Evolutionary conservation across 2,329 filamentous ascomycete species (phyloP), one percentile per base, ranked within the genome.

Genomic region (Paraphoma sp.): DNA sequence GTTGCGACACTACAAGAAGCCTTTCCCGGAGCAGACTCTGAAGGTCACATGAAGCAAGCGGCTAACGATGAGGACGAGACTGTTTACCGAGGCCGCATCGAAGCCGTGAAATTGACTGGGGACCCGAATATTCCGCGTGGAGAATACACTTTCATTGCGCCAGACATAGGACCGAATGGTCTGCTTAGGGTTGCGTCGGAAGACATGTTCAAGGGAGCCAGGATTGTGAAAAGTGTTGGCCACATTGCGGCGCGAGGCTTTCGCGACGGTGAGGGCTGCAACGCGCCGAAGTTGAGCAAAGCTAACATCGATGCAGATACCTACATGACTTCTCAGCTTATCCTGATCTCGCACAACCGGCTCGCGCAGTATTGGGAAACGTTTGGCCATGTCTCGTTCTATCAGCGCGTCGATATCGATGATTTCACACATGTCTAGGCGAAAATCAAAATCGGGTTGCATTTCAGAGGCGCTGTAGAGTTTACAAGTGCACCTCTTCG

Each of bases 41-140:
- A 7, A 29, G 53, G 12, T 4, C 44, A 9, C 12, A 44, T 2
- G 18, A 29, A 43, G 16, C 28, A 56, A 6, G 14, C 31, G 1
- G 38, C 12, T 2, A n/a, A 14, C 2, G 36, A 51, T 1, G 48
- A 71, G 3, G 63, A 70, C 28, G 63, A 72, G 6, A 54, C 52
- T 12, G 79, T 86, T 1, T 87, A 90, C 63, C 82, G 81, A 11
- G 92, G 92, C 4, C 82, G 87, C 1, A 76, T 98, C 3, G 88
- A 93, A 73, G 94, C 90, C 0, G 87, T 97, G 70, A 98, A 98
- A 74, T 80, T 99, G 33, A 98, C 94, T 0, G 94, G 94, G 0
- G 94, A 99, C 69, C 87, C 89, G 0, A 96, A 97, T 64, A 87
- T 98, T 12, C 94, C 94, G 0, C 84, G 93, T 8, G 94, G 93